phyloP scores from a whole-genome alignment of 2,329 filamentous ascomycete species.

The Hymenoscyphus fraxineus region DNA sequence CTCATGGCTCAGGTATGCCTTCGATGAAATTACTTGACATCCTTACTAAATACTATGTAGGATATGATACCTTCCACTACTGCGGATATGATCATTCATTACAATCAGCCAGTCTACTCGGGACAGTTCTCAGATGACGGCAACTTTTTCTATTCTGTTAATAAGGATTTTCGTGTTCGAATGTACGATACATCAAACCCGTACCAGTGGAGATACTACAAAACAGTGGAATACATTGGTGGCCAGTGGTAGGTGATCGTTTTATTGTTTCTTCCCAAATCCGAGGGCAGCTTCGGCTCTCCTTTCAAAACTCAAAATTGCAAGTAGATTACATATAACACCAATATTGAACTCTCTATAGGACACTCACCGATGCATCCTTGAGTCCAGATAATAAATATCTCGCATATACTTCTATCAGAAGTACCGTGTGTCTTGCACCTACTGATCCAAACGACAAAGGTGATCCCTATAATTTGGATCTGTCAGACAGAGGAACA shows the following conservation, averaged over 20 bases:
- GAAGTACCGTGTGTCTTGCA: constrained; percentile 77
- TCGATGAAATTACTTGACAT: neutral
- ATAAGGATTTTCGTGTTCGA: constrained; percentile 87
- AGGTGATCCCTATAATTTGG: constrained; percentile 75
- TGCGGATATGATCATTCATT: constrained; percentile 85
- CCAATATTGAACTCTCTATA: neutral
- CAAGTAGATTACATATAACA: neutral
- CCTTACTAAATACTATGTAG: constrained; percentile 38
- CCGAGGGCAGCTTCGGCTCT: too few species aligned
- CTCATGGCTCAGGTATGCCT: constrained; percentile 63
- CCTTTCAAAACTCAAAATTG: neutral
- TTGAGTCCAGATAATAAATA: constrained; percentile 88
- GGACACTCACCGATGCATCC: constrained; percentile 86
- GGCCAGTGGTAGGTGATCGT: constrained; percentile 63
- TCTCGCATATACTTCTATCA: constrained; percentile 87
- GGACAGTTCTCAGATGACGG: constrained; percentile 96
- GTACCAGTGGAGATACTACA: constrained; percentile 94
- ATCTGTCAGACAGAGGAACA: constrained; percentile 52
- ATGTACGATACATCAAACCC: constrained; percentile 98
- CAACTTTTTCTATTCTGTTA: constrained; percentile 92
- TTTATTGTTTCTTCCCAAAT: neutral
- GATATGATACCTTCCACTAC: constrained; percentile 71
- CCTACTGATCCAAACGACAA: constrained; percentile 80
- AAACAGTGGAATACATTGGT: constrained; percentile 77
- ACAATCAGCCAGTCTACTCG: constrained; percentile 82